Base-by-base conservation (phyloP, 2,329 filamentous ascomycete species). In the Plenodomus biglobosus region DNA sequence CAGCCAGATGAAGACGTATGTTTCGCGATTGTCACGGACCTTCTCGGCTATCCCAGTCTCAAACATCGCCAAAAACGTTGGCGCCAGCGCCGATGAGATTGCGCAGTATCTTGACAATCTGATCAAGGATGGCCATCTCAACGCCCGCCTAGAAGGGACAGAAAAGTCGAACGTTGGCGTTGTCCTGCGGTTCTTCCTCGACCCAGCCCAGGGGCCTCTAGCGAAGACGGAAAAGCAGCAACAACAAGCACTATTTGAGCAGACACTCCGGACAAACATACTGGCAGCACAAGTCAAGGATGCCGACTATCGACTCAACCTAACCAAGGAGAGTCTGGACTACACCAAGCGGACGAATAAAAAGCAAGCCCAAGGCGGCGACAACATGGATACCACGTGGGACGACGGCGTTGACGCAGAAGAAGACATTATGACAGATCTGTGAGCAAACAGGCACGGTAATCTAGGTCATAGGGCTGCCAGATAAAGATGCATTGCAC, bases 1-100 rank as follows among this genome's bases (percentile, higher is more conserved):
- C 17, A 84, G 87, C 8, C 89, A 92, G 65, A 84, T 88, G 58
- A 84, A 85, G 60, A 90, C 87, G 75, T 85, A 88, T 50, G 83
- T 97, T 48, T 77, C 86, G 27, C 84, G 84, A 50, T 78, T 97
- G 20, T 84, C 85, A 38, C 80, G 82, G 43, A 85, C 89, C 3
- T 96, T 92, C 65, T 79, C 80, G 24, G 82, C 84, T 5, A 74
- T 86, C 27, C 79, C 81, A 3, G 72, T 86, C 8, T 70, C 75
- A 4, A 78, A 79, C 40, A 78, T 85, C 21, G 74, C 80, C 0
- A 71, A 70, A 21, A 76, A 78, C 16, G 68, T 85, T 19, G 75
- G 77, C 8, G 71, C 76, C 15, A 71, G 76, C n/a, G 63, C 76
- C 0, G 75, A 80, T 3, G 76, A 77, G 30, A 78, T 82, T 52